Conservation (phyloP, 345 rosid species). For the Eucalyptus cloeziana region DNA sequence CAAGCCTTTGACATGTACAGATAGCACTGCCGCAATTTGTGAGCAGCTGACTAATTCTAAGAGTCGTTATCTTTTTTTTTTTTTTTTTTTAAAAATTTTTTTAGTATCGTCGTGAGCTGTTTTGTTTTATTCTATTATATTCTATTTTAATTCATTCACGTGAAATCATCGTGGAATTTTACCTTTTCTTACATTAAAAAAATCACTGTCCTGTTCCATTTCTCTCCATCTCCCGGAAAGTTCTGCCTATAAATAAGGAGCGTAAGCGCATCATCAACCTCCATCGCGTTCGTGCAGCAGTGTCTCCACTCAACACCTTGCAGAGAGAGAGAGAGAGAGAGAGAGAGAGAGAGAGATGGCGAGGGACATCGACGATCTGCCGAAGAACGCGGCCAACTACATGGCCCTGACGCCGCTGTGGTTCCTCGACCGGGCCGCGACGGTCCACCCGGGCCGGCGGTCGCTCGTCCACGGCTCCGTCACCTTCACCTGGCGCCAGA, state of each 20-base stretch:
- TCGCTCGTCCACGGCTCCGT: conserved; percentile 68
- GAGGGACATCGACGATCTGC: conserved; percentile 77
- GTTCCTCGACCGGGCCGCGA: conserved; percentile 80
- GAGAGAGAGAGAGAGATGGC: neutral
- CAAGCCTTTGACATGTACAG: neutral
- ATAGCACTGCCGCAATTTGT: neutral
- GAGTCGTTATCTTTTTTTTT: neutral
- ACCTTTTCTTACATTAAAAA: neutral
- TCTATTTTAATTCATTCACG: neutral
- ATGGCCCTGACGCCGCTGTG: conserved; percentile 81
- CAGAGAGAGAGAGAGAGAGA: neutral
- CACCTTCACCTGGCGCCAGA: conserved; percentile 70
- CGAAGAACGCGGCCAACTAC: conserved; percentile 75
- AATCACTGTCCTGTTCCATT: neutral
- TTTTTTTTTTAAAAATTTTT: no score
- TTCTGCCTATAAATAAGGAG: neutral
- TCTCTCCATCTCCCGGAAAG: neutral
- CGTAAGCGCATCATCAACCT: neutral
- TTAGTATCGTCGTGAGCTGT: neutral
- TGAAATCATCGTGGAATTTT: neutral
- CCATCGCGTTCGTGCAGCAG: neutral
- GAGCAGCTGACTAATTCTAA: neutral
- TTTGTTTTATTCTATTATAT: no score
- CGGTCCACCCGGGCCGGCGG: conserved; percentile 53
- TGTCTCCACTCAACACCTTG: neutral